phyloP scores from a whole-genome alignment of 371 early-diverging fungal species.

The Capillidium rhysosporum region DNA sequence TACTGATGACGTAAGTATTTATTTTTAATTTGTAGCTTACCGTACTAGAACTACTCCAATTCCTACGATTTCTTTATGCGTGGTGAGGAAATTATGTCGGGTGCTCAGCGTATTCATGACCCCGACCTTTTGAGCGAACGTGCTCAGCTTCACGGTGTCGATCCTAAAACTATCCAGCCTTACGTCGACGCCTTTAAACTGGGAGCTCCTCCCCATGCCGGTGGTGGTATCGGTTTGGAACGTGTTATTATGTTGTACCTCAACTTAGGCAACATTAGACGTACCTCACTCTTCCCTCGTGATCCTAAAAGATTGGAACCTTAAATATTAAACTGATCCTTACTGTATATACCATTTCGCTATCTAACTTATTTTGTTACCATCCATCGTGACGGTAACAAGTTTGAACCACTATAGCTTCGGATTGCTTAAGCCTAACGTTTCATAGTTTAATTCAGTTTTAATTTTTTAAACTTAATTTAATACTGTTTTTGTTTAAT shows the following conservation, averaged over 20 bases:
- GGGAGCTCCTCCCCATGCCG: conserved; percentile 99
- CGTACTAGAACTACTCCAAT: conserved; percentile 66
- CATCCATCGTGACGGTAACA: no score
- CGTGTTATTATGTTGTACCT: conserved; percentile 97
- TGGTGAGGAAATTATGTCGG: conserved; percentile 99
- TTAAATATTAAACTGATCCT: no score
- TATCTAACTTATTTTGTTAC: no score
- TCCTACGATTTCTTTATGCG: conserved; percentile 99
- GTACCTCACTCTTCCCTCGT: conserved; percentile 95
- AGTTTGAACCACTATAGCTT: no score
- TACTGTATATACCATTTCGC: no score
- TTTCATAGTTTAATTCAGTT: no score
- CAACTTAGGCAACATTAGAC: conserved; percentile 92
- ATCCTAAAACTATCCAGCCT: conserved; percentile 59
- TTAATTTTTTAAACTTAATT: no score
- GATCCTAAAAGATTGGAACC: conserved; percentile 96
- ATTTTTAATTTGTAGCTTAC: not conserved
- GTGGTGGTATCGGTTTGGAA: conserved; percentile 98
- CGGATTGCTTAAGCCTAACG: no score
- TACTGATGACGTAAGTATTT: conserved; percentile 26
- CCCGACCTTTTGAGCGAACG: conserved; percentile 66
- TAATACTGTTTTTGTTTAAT: no score
- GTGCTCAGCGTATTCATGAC: conserved; percentile 98
- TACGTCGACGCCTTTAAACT: conserved; percentile 97
- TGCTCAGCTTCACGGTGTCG: conserved; percentile 65